Conservation (phyloP, 768 basidiomycete species). For the Tubosaeta sp. region DNA sequence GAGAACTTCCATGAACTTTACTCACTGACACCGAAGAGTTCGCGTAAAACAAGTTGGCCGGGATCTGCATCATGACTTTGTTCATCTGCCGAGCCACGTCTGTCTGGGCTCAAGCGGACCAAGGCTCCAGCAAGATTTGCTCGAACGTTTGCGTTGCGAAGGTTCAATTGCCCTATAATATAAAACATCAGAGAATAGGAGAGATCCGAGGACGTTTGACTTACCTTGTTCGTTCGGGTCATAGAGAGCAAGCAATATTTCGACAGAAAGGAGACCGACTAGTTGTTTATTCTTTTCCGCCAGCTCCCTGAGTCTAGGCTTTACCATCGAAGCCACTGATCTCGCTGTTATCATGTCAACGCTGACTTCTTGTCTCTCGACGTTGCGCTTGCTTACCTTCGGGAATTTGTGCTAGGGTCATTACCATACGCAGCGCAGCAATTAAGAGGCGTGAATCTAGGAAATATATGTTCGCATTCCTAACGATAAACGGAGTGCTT, state of each 20-base stretch:
- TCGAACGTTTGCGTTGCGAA: conserved; percentile 6
- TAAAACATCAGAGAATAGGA: background rate
- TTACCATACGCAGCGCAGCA: conserved; percentile 18
- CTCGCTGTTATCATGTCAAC: no score
- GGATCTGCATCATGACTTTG: background rate
- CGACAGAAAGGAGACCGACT: conserved; percentile 19
- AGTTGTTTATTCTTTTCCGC: conserved; percentile 6
- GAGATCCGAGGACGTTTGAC: background rate
- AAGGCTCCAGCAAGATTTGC: conserved; percentile 17
- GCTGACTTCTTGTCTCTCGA: background rate
- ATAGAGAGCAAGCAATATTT: conserved; percentile 15
- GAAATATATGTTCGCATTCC: background rate
- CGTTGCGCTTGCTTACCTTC: conserved; percentile 7
- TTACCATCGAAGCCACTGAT: conserved; percentile 3
- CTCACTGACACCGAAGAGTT: no score
- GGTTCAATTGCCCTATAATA: conserved; percentile 7
- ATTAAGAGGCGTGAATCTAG: conserved; percentile 9
- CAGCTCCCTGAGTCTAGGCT: conserved; percentile 11
- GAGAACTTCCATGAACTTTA: no score
- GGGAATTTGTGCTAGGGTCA: conserved; percentile 13
- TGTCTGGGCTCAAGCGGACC: background rate
- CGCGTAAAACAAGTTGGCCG: no score
- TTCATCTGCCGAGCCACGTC: background rate
- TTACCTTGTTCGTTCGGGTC: conserved; percentile 2
- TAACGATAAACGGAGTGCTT: background rate